A percentile compares a stretch with the other conserved stretches of the same genome.
Evolutionary conservation across 1,139 yeast genomes (phyloP).

Genomic region (Suhomyces kunorum): DNA sequence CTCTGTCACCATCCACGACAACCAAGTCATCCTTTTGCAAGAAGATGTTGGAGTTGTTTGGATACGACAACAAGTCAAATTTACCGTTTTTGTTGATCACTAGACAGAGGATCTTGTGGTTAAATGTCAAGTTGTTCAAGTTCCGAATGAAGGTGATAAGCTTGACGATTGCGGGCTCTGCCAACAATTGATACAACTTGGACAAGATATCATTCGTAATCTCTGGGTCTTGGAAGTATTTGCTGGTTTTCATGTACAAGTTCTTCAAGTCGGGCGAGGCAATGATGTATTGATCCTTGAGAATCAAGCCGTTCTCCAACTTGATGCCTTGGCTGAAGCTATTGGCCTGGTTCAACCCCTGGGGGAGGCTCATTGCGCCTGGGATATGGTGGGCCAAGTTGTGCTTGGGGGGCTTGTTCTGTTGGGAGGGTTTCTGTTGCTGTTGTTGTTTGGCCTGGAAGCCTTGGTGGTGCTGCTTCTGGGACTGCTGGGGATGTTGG

Average conservation of each 20-base stretch:
- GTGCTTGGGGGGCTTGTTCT: conserved; percentile 8
- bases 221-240: conserved; percentile 48
- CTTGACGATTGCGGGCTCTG: conserved; percentile 33
- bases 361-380: conserved; percentile 8
- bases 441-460: conserved; percentile 1
- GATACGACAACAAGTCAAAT: conserved; percentile 50
- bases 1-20: conserved; percentile 53
- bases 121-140: conserved; percentile 45
- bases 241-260: conserved; percentile 44
- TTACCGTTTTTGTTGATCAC: conserved; percentile 60
- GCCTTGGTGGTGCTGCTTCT: conserved; percentile 4
- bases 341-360: conserved; percentile 5
- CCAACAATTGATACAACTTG: conserved; percentile 35
- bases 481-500: conserved; percentile 6
- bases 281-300: conserved; percentile 52
- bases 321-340: conserved; percentile 26
- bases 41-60: conserved; percentile 51
- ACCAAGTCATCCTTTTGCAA: conserved; percentile 51
- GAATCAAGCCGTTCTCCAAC: conserved; percentile 57
- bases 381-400: conserved; percentile 14
- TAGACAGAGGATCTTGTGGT: conserved; percentile 45
- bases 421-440: conserved; percentile 10
- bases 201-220: conserved; percentile 36
- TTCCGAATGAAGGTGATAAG: conserved; percentile 45
- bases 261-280: conserved; percentile 52